Percentiles rank a stretch among this genome's conserved stretches.
These are phyloP conservation scores for Cephalotrichum gorgonifer DNA, from an alignment of 2,329 filamentous ascomycete species.

Conservation along the genomic window DNA sequence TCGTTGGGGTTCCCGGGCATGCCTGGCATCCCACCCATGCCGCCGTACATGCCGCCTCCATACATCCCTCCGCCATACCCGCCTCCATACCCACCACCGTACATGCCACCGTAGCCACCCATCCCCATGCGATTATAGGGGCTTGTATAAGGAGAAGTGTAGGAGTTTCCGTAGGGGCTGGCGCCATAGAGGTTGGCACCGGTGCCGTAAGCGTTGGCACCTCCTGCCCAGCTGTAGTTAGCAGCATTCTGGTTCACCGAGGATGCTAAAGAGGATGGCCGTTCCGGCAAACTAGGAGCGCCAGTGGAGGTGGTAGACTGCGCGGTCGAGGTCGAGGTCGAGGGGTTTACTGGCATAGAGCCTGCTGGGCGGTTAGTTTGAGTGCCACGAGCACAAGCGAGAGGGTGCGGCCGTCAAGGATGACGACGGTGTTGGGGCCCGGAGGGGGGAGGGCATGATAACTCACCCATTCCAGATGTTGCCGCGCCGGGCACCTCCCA, in stretches of 20 bases:
- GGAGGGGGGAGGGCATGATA: not conserved
- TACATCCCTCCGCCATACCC: slow-evolving; percentile 31
- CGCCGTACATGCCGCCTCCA: slow-evolving; percentile 30
- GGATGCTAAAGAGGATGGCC: slow-evolving; percentile 66
- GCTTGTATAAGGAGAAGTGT: slow-evolving; percentile 27
- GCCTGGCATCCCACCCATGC: slow-evolving; percentile 23
- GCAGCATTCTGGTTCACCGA: slow-evolving; percentile 83
- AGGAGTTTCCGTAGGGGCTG: slow-evolving; percentile 18
- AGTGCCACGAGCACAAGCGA: no score
- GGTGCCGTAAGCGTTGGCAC: slow-evolving; percentile 14
- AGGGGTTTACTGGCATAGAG: slow-evolving; percentile 7
- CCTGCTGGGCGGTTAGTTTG: slow-evolving; percentile 6
- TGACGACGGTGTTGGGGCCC: no score
- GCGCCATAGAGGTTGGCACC: slow-evolving; percentile 37
- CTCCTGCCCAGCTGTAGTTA: slow-evolving; percentile 53
- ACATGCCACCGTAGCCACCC: slow-evolving; percentile 28
- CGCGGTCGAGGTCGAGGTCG: slow-evolving; percentile 17
- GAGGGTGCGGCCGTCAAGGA: no score
- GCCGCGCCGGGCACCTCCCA: slow-evolving; percentile 74
- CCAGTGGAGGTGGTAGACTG: slow-evolving; percentile 32
- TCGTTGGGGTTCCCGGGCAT: slow-evolving; percentile 57
- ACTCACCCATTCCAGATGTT: slow-evolving; percentile 1
- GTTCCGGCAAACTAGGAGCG: slow-evolving; percentile 54
- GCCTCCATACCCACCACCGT: slow-evolving; percentile 30
- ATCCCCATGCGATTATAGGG: slow-evolving; percentile 40